Evolutionary conservation across 2,329 filamentous ascomycete species (phyloP).

Genomic region (Colletotrichum ledebouriae): DNA sequence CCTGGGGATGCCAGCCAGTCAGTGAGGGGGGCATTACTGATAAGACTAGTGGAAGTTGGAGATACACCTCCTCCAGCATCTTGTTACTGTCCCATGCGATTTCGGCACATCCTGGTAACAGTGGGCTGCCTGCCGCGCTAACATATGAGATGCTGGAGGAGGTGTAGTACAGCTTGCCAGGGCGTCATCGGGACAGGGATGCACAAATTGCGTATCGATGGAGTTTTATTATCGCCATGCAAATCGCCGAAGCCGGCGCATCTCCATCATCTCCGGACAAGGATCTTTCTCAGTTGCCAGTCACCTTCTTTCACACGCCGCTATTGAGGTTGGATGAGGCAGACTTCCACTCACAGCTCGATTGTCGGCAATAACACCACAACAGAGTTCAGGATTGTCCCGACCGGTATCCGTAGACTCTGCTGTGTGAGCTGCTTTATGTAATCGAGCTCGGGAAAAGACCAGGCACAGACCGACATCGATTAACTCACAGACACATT

Average conservation of each 20-base stretch:
- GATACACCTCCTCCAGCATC: not conserved
- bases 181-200: slow-evolving; percentile 25
- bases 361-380: too few relatives aligned
- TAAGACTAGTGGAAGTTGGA: slow-evolving; percentile 29
- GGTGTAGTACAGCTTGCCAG: not conserved
- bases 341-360: too few relatives aligned
- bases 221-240: slow-evolving; percentile 12
- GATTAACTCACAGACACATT: too few relatives aligned
- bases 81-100: too few relatives aligned
- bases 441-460: not conserved
- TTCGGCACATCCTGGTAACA: too few relatives aligned
- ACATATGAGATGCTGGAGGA: too few relatives aligned
- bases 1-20: slow-evolving; percentile 26
- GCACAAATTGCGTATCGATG: slow-evolving; percentile 1
- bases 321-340: not conserved
- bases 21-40: slow-evolving; percentile 24
- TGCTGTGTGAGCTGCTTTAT: not conserved
- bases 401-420: not conserved
- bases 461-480: too few relatives aligned
- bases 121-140: too few relatives aligned
- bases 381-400: too few relatives aligned
- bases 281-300: not conserved
- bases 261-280: not conserved
- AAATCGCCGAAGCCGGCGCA: slow-evolving; percentile 14
- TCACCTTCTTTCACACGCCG: not conserved